These are phyloP conservation scores for Tulasnella sp. DNA, from an alignment of 768 basidiomycete genomes.

Conservation along the genomic window DNA sequence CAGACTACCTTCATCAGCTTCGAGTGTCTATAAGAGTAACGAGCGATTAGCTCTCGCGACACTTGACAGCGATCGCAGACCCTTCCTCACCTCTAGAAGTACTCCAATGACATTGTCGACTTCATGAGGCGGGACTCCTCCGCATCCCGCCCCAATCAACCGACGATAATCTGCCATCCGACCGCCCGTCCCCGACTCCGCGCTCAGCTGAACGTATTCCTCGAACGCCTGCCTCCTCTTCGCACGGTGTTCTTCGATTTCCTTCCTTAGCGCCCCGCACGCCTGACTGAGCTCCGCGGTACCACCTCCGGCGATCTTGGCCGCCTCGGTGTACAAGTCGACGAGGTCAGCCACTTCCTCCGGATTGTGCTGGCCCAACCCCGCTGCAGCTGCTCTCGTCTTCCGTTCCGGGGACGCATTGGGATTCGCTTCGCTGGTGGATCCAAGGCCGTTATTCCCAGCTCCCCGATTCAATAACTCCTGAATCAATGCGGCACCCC, in stretches of 20 bases:
- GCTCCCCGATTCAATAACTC: neutral
- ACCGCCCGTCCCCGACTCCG: slow-evolving; percentile 82
- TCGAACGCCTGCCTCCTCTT: slow-evolving; percentile 64
- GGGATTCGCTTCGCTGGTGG: slow-evolving; percentile 16
- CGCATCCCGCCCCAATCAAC: slow-evolving; percentile 83
- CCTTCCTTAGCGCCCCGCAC: slow-evolving; percentile 53
- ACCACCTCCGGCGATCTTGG: slow-evolving; percentile 37
- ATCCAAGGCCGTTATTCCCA: neutral
- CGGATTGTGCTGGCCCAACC: neutral
- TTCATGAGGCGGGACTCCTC: slow-evolving; percentile 72
- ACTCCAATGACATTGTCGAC: slow-evolving; percentile 78
- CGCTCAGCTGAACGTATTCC: slow-evolving; percentile 66
- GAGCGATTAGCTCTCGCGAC: too few relatives aligned
- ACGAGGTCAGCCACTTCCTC: slow-evolving; percentile 38
- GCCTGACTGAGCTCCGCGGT: slow-evolving; percentile 40
- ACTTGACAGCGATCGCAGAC: neutral
- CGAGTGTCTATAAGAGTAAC: neutral
- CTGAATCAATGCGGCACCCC: neutral
- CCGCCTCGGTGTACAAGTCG: slow-evolving; percentile 43
- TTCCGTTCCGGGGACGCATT: slow-evolving; percentile 34
- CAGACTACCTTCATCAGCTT: neutral
- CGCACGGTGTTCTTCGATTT: slow-evolving; percentile 52
- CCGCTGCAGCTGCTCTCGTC: slow-evolving; percentile 20
- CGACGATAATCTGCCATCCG: slow-evolving; percentile 81
- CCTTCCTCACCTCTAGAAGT: slow-evolving; percentile 61